Conservation (phyloP, 2,329 filamentous ascomycete genomes). For the Scortechinia acanthostroma region DNA sequence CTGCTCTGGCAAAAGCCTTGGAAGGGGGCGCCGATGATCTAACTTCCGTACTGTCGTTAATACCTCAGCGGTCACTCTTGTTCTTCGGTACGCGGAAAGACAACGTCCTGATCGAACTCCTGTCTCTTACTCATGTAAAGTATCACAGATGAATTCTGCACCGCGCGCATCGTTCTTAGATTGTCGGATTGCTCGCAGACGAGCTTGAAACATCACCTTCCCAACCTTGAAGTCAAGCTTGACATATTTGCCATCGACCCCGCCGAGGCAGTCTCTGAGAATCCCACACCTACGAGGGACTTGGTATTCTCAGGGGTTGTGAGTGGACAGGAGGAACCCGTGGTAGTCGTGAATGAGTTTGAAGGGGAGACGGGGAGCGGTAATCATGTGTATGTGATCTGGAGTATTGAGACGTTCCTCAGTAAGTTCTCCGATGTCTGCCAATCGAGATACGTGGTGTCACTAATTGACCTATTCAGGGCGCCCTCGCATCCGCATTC, state of each 20-base stretch:
- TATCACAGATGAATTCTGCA: constrained; percentile 41
- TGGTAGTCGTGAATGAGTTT: constrained; percentile 31
- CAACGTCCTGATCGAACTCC: constrained; percentile 7
- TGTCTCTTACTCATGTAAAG: constrained; percentile 37
- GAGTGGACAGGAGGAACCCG: constrained; percentile 26
- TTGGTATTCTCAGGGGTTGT: constrained; percentile 29
- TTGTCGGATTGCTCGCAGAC: constrained; percentile 37
- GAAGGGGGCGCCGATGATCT: constrained; percentile 30
- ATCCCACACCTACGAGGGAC: constrained; percentile 24
- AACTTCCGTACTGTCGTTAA: constrained; percentile 32
- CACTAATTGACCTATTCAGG: constrained; percentile 13
- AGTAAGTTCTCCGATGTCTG: constrained; percentile 21
- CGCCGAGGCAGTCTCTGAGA: constrained; percentile 16
- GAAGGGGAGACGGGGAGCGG: constrained; percentile 23
- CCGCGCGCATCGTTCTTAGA: constrained; percentile 38
- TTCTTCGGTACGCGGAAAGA: constrained; percentile 33
- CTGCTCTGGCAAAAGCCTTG: constrained; percentile 29
- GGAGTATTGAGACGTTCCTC: constrained; percentile 30
- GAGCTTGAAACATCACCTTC: constrained; percentile 35
- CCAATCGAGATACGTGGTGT: background rate
- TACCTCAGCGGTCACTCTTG: constrained; percentile 38
- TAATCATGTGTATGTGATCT: constrained; percentile 30
- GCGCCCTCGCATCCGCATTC: constrained; percentile 38
- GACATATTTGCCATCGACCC: constrained; percentile 32
- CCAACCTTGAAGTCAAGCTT: constrained; percentile 36